These are phyloP conservation scores for Draba incana DNA, from an alignment of 345 rosid species.

Conservation along the genomic window DNA sequence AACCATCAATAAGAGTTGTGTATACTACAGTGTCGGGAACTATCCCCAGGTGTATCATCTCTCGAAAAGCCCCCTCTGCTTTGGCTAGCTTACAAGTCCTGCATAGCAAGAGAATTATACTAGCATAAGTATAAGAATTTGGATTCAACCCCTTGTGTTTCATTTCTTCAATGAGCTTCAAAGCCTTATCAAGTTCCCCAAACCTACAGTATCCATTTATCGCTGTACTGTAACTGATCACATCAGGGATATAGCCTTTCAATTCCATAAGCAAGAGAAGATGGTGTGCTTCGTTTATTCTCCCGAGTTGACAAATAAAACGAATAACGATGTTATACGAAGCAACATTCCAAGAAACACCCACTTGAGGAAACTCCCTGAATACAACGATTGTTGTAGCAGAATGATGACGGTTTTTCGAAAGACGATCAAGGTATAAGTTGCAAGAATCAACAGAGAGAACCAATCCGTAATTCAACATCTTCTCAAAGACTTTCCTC, in stretches of 20 bases:
- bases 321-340: conserved; percentile 76
- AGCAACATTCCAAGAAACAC: conserved; percentile 72
- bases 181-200: conserved; percentile 53
- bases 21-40: conserved; percentile 70
- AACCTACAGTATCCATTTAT: conserved; percentile 75
- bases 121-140: conserved; percentile 73
- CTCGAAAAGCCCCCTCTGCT: conserved; percentile 65
- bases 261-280: conserved; percentile 70
- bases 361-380: conserved; percentile 58
- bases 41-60: conserved; percentile 61
- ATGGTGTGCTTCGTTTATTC: conserved; percentile 71
- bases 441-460: conserved; percentile 88
- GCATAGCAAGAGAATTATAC: conserved; percentile 66
- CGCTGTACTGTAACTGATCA: conserved; percentile 79
- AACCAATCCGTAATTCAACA: conserved; percentile 78
- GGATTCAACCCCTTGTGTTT: conserved; percentile 61
- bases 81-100: conserved; percentile 54
- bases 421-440: conserved; percentile 63
- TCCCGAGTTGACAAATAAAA: conserved; percentile 60
- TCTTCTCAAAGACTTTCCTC: conserved; percentile 67
- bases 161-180: conserved; percentile 75
- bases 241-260: conserved; percentile 76
- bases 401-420: conserved; percentile 45
- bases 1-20: conserved; percentile 84
- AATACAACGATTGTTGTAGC: conserved; percentile 48